Evolutionary conservation across 2,329 filamentous ascomycete genomes (phyloP).

Genomic region (Mycosphaerelloides madeirae): DNA sequence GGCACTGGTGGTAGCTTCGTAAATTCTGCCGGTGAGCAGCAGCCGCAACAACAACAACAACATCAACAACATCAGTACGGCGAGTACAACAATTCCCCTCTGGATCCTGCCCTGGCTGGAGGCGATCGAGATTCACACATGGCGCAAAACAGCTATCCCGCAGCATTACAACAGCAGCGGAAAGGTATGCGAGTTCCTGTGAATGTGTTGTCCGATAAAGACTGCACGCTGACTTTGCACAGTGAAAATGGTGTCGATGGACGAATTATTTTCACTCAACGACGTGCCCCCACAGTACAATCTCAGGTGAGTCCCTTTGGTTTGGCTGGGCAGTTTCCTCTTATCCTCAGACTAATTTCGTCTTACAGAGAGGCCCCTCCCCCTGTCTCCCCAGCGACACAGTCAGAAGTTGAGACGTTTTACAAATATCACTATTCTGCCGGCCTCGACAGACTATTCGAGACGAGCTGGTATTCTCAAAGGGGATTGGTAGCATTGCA

Average conservation of each 20-base stretch:
- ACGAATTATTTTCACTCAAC: conserved; percentile 65
- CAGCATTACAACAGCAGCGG: conserved; percentile 25
- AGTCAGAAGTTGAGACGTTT: conserved; percentile 67
- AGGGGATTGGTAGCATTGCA: conserved; percentile 52
- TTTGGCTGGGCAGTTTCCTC: neutral
- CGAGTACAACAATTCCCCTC: conserved; percentile 53
- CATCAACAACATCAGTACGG: conserved; percentile 5
- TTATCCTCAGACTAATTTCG: neutral
- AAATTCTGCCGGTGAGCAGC: conserved; percentile 6
- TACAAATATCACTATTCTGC: conserved; percentile 73
- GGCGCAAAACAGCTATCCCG: conserved; percentile 21
- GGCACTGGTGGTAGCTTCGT: conserved; percentile 15
- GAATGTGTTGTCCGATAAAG: neutral
- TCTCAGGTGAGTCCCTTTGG: conserved; percentile 3
- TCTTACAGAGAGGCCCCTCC: conserved; percentile 29
- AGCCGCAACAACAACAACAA: too few species aligned
- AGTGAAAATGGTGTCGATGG: conserved; percentile 55
- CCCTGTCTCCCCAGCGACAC: conserved; percentile 40
- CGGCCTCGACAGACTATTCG: conserved; percentile 70
- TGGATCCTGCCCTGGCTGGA: conserved; percentile 63
- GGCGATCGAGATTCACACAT: conserved; percentile 18
- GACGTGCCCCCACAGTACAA: conserved; percentile 47
- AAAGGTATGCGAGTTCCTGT: conserved; percentile 20
- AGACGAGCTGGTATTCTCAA: conserved; percentile 74
- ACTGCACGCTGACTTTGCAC: conserved; percentile 10